Evolutionary conservation across 306 rosid genomes (phyloP).

Genomic region (Geum urbanum): DNA sequence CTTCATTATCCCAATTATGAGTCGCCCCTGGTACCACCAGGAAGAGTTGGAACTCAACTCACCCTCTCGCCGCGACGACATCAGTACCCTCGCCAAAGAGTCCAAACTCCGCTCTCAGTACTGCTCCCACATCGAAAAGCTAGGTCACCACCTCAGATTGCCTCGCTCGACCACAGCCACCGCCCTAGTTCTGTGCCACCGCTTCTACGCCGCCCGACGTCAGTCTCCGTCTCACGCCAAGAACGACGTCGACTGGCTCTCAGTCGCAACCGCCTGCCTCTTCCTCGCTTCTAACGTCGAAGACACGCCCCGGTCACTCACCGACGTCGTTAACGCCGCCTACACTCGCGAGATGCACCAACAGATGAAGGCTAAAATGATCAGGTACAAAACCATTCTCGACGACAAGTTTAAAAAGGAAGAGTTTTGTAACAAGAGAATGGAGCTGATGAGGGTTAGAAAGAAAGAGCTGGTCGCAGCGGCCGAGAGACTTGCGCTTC

Average conservation of each 20-base stretch:
- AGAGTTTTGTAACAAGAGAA: background rate
- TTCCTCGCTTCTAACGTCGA: background rate
- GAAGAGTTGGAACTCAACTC: background rate
- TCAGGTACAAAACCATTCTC: background rate
- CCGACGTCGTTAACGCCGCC: background rate
- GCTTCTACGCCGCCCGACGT: slow-evolving; percentile 1
- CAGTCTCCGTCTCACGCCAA: slow-evolving; percentile 10
- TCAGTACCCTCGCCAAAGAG: background rate
- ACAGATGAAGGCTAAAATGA: background rate
- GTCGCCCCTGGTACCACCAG: background rate
- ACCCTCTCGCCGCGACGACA: background rate
- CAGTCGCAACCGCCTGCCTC: background rate
- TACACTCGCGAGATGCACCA: background rate
- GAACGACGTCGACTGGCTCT: background rate
- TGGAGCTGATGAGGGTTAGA: background rate
- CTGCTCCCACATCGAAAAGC: background rate
- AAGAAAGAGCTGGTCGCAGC: background rate
- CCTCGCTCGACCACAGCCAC: background rate
- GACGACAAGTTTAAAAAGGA: background rate
- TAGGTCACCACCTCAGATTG: background rate
- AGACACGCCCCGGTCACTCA: background rate
- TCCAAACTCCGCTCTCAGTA: background rate
- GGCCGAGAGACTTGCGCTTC: background rate
- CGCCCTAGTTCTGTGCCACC: background rate
- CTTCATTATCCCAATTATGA: background rate